Base-by-base conservation (phyloP, 2,329 filamentous ascomycete species). In the Verticillium longisporum region DNA sequence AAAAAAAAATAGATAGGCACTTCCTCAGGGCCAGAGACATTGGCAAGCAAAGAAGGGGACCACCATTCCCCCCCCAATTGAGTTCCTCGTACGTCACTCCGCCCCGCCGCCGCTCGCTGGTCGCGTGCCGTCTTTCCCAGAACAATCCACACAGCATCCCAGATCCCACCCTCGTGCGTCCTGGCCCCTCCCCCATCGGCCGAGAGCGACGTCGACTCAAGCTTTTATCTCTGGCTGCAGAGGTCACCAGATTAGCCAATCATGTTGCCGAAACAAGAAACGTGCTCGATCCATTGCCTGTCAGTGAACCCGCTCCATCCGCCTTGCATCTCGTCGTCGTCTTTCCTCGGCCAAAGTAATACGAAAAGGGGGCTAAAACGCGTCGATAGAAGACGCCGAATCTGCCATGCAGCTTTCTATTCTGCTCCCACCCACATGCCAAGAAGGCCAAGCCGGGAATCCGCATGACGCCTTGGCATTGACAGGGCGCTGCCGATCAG, bases 231-330 rank as follows among this genome's bases (percentile, higher is more conserved):
- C 45, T n/a, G 45, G 45, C 45, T 10, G n/a, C n/a, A 50, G n/a
- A 18, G n/a, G 33, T 58, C 18, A 31, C 31, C 56, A 31, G 18
- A 26, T 58, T 32, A 31, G n/a, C 63, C 63, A 65, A 65, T 65
- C 56, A 60, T 18, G 10, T 13, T 4, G 33, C 11, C 18, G 18
- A 6, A 38, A 57, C 14, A 26, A 45, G 56, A 60, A 65, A 65
- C 63, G 63, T 65, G 63, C 63, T 59, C 61, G 63, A 60, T 62
- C 60, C 56, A 65, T 65, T 65, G 63, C 61, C 62, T 63, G 33
- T 55, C 55, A 61, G 62, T 54, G n/a, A 65, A 65, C 58, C 63
- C 63, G 63, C 58, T 41, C 56, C 60, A 62, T 61, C 63, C 62
- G 63, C 60, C 60, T 59, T 50, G 9, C 13, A 45, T 45, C 31